Base-by-base conservation (phyloP, 1,284 basidiomycete genomes). In the Irpex sp. region DNA sequence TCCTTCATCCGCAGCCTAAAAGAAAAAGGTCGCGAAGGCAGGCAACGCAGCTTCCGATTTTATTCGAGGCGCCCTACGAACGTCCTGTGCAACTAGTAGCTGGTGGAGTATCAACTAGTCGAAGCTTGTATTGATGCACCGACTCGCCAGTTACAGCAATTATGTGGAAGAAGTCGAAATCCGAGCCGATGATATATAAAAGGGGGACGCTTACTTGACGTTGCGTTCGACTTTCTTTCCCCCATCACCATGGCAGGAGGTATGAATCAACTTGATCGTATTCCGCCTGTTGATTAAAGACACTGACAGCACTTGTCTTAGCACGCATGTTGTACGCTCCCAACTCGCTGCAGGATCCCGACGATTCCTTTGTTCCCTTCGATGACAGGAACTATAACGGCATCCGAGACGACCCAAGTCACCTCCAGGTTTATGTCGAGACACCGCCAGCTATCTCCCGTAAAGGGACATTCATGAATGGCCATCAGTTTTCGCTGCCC, bases 401-500 rank as follows among this genome's bases (percentile, higher is more conserved):
- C 48, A 4, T 21, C n/a, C 12, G 8, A 45, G 39, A n/a, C 19
- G 49, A 35, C 9, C 33, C 12, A 35, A 54, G 28, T 54, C 52
- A 21, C 14, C 21, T 54, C 10, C 52, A 54, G 19, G 21, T 52
- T 4, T 51, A 37, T 16, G 59, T 52, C n/a, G 56, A 56, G 28
- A 57, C 59, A n/a, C 59, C 59, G 9, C 16, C 16, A 23, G 58
- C 23, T 14, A 10, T 59, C 19, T 59, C 58, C 2, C 48, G 54
- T 12, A 47, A 42, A 21, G 53, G 36, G 16, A 60, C 53, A 4
- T 42, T 39, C 6, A 35, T 35, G 4, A 48, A n/a, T 36, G 37
- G 47, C 5, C 16, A 54, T 14, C 23, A 54, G 12, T 18, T 54
- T 16, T 54, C 52, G 5, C 16, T 33, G 5, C 52, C 52, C 14